Evolutionary conservation across 2,329 filamentous ascomycete species (phyloP), one percentile per base, ranked within the genome.

Genomic region (Diaporthe sp.): DNA sequence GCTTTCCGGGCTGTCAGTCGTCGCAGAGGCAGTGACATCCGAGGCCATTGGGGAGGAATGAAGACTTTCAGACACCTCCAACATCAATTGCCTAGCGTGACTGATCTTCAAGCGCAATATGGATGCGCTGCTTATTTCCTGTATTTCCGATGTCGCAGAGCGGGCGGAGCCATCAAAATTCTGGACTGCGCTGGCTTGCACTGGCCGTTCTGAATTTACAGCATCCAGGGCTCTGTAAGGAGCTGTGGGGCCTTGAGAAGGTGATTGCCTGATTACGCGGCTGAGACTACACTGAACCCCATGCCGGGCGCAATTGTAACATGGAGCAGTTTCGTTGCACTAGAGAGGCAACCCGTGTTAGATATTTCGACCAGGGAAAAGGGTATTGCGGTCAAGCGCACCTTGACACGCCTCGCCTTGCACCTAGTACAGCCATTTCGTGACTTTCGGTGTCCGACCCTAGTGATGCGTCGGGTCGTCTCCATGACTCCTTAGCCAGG

Each of bases 391-490:
- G 51, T 53, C 51, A 53, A 28, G 51, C 51, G 51, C 51, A 53
- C 51, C 51, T 53, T 53, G 51, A 53, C 51, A 4, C 20, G 20
- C 25, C 51, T 53, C 51, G 51, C 51, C 25, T 53, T 53, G 51
- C 51, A 53, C 51, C 51, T 28, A 53, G n/a, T 53, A 53, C 51
- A 53, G n/a, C 51, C 51, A 53, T 53, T 53, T 4, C 51, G 51
- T 53, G 51, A 53, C 51, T 53, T 53, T 28, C 51, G 51, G n/a
- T 53, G 51, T 53, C 51, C 51, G 28, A 53, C n/a, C 28, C 51
- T 53, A 28, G 51, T 53, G 3, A 53, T 53, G 10, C 51, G 51
- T 53, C 12, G 51, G 10, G 10, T 5, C n/a, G 51, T 53, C n/a
- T 53, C 51, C 51, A 53, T 53, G 8, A n/a, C 22, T 51, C 22